phyloP scores from a whole-genome alignment of 1,284 basidiomycete species.

The Heterobasidion annosum region DNA sequence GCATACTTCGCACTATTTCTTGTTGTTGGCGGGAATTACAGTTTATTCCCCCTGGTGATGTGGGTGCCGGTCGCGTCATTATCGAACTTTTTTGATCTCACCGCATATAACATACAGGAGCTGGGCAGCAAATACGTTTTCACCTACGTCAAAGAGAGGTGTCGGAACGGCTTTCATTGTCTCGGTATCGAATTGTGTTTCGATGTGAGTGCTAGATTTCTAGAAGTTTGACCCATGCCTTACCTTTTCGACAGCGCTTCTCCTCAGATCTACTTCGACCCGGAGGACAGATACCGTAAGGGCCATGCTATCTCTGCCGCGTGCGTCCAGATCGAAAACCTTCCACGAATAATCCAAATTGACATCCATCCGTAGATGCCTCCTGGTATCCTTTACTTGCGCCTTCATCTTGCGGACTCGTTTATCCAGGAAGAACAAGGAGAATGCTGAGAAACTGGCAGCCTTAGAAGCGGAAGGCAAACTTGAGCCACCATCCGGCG shows the following conservation, averaged over 20 bases:
- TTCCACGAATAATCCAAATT: background rate
- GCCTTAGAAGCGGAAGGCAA: background rate
- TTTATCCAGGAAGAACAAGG: constrained; percentile 1
- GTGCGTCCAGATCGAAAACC: constrained; percentile 18
- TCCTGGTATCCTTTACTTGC: background rate
- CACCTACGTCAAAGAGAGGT: constrained; percentile 47
- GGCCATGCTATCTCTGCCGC: constrained; percentile 44
- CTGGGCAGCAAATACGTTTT: constrained; percentile 48
- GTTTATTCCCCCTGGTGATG: constrained; percentile 49
- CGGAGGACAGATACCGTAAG: constrained; percentile 36
- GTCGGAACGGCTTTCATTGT: constrained; percentile 52
- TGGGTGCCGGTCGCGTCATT: constrained; percentile 16
- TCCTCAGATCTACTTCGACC: constrained; percentile 50
- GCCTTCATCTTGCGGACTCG: background rate
- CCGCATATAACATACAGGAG: constrained; percentile 26
- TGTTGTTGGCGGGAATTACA: constrained; percentile 44
- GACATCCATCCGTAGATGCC: background rate
- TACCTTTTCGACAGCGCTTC: constrained; percentile 28
- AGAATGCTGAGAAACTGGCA: background rate
- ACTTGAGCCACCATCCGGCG: constrained; percentile 9
- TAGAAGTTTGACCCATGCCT: background rate
- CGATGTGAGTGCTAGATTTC: constrained; percentile 26
- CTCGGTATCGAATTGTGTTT: constrained; percentile 46
- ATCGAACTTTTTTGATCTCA: background rate
- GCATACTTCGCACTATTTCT: constrained; percentile 49